phyloP scores from a whole-genome alignment of 805 yeast genomes.

The Wickerhamomyces pijperi region DNA sequence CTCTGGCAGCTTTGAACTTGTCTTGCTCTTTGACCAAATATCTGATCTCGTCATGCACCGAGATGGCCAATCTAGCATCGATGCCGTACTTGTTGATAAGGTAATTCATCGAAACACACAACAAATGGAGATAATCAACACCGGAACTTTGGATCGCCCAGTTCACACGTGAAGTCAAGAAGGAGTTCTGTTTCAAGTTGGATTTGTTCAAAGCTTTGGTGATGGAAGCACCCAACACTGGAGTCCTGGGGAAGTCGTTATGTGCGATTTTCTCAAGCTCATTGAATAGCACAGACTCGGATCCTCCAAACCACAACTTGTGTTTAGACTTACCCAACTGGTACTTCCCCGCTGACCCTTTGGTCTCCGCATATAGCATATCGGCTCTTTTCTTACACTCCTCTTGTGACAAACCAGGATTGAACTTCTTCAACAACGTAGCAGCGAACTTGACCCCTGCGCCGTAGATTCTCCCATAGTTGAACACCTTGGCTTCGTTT shows the following conservation, averaged over 20 bases:
- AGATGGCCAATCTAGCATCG: conserved; percentile 67
- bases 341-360: conserved; percentile 44
- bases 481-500: conserved; percentile 88
- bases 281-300: conserved; percentile 88
- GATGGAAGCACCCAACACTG: conserved; percentile 86
- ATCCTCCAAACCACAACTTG: conserved; percentile 72
- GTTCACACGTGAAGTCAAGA: conserved; percentile 82
- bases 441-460: conserved; percentile 92
- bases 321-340: conserved; percentile 12
- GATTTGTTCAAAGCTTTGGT: conserved; percentile 67
- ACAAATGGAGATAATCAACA: conserved; percentile 84
- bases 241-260: conserved; percentile 72
- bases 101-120: conserved; percentile 82
- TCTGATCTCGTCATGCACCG: conserved; percentile 93
- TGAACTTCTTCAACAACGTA: conserved; percentile 72
- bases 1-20: conserved; percentile 63
- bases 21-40: conserved; percentile 68
- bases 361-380: conserved; percentile 66
- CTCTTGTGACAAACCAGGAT: conserved; percentile 52
- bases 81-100: conserved; percentile 51
- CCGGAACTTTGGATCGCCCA: conserved; percentile 99
- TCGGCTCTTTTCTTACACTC: conserved; percentile 60
- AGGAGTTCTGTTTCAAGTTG: conserved; percentile 55
- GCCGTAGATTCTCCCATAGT: conserved; percentile 95
- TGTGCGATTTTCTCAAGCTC: conserved; percentile 80